These are phyloP conservation scores for Komagataella kurtzmanii DNA, from an alignment of 805 yeast species.

Conservation along the genomic window DNA sequence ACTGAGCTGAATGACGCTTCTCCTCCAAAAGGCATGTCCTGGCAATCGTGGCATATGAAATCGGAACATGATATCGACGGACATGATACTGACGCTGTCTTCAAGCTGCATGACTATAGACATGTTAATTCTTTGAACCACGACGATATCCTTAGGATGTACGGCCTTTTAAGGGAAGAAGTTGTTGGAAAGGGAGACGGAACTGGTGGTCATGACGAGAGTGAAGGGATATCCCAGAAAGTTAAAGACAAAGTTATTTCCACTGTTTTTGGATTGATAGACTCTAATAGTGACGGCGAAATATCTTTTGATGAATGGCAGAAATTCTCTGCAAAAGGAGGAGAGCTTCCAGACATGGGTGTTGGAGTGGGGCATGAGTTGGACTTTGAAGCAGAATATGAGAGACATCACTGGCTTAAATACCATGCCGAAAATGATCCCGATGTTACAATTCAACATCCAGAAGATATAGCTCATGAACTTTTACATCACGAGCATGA, in stretches of 20 bases:
- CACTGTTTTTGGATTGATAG: constrained; percentile 46
- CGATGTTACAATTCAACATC: constrained; percentile 65
- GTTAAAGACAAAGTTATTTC: constrained; percentile 40
- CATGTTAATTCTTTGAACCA: constrained; percentile 40
- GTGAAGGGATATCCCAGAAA: constrained; percentile 42
- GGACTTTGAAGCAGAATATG: constrained; percentile 88
- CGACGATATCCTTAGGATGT: constrained; percentile 61
- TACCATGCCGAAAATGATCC: constrained; percentile 72
- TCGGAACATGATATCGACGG: constrained; percentile 72
- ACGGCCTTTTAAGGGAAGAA: constrained; percentile 63
- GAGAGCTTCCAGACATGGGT: constrained; percentile 81
- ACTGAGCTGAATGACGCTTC: constrained; percentile 1
- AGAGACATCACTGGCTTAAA: constrained; percentile 87
- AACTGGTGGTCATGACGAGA: constrained; percentile 64
- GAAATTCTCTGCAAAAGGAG: constrained; percentile 44
- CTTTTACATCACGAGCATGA: constrained; percentile 77
- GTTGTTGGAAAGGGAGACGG: constrained; percentile 87
- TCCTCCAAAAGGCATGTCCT: constrained; percentile 28
- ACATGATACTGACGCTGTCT: constrained; percentile 65
- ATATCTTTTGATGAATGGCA: constrained; percentile 62
- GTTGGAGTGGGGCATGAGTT: constrained; percentile 91
- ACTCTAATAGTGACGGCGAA: constrained; percentile 50
- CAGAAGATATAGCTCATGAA: constrained; percentile 85
- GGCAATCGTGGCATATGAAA: constrained; percentile 88
- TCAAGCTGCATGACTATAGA: constrained; percentile 65